phyloP scores from a whole-genome alignment of 2,329 filamentous ascomycete genomes.

The Stylonectria norvegica region DNA sequence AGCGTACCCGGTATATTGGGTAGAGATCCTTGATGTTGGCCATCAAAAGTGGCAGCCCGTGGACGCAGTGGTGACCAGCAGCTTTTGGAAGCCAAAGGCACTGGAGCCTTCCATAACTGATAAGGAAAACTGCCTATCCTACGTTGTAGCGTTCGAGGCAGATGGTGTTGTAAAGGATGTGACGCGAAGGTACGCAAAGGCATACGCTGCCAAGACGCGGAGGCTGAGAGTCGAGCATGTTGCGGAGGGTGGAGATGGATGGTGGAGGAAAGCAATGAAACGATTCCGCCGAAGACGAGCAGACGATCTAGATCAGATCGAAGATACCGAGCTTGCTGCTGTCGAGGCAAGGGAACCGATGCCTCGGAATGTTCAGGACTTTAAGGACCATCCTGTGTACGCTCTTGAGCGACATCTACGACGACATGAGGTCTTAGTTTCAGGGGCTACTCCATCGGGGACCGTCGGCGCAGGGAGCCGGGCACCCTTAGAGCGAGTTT shows the following conservation, averaged over 20 bases:
- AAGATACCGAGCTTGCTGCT: constrained; percentile 71
- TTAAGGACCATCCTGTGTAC: constrained; percentile 80
- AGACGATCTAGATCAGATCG: constrained; percentile 75
- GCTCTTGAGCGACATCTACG: constrained; percentile 82
- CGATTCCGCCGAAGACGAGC: constrained; percentile 40
- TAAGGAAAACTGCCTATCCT: constrained; percentile 70
- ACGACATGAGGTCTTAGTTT: constrained; percentile 76
- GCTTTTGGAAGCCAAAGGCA: constrained; percentile 67
- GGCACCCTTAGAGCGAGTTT: constrained; percentile 70
- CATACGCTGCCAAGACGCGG: constrained; percentile 86
- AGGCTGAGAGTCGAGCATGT: constrained; percentile 70
- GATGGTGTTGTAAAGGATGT: constrained; percentile 79
- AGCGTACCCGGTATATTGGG: constrained; percentile 83
- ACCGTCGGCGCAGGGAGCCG: constrained; percentile 69
- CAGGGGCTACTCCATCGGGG: constrained; percentile 66
- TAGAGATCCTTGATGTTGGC: constrained; percentile 82
- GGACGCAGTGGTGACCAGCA: constrained; percentile 78
- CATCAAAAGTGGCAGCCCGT: constrained; percentile 90
- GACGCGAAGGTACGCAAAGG: constrained; percentile 81
- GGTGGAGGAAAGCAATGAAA: constrained; percentile 53
- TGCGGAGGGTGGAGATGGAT: constrained; percentile 45
- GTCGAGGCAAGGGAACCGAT: constrained; percentile 75
- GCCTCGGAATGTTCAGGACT: constrained; percentile 81
- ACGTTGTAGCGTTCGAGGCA: constrained; percentile 81
- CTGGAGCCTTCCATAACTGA: constrained; percentile 83